A percentile compares a stretch with the other conserved stretches of the same genome.
phyloP scores from a whole-genome alignment of 2,329 filamentous ascomycete species.

The Fusarium sulawesiense region DNA sequence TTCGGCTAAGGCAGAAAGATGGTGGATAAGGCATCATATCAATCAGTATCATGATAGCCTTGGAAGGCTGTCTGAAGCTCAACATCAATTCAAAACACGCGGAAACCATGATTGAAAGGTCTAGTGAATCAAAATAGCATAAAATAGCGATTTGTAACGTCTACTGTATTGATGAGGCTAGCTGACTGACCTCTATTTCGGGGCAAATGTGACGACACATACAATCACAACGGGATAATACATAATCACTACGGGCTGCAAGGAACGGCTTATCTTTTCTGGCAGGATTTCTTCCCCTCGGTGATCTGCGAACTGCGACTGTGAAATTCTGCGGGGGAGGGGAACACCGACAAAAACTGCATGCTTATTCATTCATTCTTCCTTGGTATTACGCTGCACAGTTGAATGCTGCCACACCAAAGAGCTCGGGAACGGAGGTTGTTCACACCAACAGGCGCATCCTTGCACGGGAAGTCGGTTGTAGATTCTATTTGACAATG shows the following conservation, averaged over 20 bases:
- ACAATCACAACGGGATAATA: conserved; percentile 30
- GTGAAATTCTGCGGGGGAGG: conserved; percentile 28
- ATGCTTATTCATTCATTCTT: conserved; percentile 1
- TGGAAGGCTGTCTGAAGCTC: neutral
- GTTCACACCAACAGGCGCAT: conserved; percentile 29
- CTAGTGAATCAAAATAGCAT: neutral
- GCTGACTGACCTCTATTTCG: conserved; percentile 21
- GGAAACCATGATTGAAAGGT: neutral
- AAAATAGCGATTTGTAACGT: neutral
- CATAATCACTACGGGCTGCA: conserved; percentile 25
- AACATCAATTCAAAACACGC: neutral
- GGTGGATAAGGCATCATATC: conserved; percentile 28
- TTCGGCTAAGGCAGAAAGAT: conserved; percentile 25
- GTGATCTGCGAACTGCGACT: neutral
- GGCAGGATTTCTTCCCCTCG: conserved; percentile 12
- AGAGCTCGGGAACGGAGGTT: conserved; percentile 15
- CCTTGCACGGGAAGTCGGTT: conserved; percentile 36
- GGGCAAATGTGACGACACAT: conserved; percentile 30
- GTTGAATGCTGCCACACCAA: conserved; percentile 29
- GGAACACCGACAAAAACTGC: conserved; percentile 18
- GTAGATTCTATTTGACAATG: conserved; percentile 35
- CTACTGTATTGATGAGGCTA: conserved; percentile 1
- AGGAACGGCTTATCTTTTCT: conserved; percentile 37
- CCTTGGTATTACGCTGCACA: neutral
- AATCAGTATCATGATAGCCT: neutral